Conservation (phyloP, 306 rosid species). For the Cyclanthera cordifolia region DNA sequence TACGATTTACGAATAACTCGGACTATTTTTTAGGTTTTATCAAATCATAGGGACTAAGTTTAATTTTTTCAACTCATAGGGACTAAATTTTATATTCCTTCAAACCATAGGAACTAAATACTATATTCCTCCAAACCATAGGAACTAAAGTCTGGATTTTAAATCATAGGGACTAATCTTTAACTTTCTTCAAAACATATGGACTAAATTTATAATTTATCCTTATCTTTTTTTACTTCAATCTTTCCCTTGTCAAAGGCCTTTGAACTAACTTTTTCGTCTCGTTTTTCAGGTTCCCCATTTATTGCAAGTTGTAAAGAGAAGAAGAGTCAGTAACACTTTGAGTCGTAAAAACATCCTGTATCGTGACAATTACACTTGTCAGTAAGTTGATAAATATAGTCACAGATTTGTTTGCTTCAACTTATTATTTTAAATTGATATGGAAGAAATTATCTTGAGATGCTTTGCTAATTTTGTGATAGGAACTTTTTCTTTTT, state of each 20-base stretch:
- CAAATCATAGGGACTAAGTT: too few species aligned
- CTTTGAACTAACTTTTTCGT: slow-evolving; percentile 17
- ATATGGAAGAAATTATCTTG: background rate
- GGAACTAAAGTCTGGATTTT: too few species aligned
- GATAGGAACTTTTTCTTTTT: background rate
- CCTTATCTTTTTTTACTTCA: background rate
- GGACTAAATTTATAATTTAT: too few species aligned
- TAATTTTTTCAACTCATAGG: too few species aligned
- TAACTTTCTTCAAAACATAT: too few species aligned
- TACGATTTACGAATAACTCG: too few species aligned
- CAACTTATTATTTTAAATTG: background rate
- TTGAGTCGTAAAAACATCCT: slow-evolving; percentile 83
- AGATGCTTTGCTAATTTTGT: background rate
- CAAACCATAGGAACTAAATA: too few species aligned
- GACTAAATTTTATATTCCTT: too few species aligned
- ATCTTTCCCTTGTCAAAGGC: background rate
- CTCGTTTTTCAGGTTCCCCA: slow-evolving; percentile 63
- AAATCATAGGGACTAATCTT: too few species aligned
- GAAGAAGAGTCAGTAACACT: slow-evolving; percentile 55
- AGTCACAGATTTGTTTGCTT: background rate
- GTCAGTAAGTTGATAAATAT: slow-evolving; percentile 59
- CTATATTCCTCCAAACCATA: too few species aligned
- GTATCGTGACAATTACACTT: slow-evolving; percentile 68
- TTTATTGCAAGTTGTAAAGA: slow-evolving; percentile 79
- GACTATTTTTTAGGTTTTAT: too few species aligned